These are phyloP conservation scores for Pythium dissotocum DNA, from an alignment of 352 stramenopile genomes.

Conservation along the genomic window DNA sequence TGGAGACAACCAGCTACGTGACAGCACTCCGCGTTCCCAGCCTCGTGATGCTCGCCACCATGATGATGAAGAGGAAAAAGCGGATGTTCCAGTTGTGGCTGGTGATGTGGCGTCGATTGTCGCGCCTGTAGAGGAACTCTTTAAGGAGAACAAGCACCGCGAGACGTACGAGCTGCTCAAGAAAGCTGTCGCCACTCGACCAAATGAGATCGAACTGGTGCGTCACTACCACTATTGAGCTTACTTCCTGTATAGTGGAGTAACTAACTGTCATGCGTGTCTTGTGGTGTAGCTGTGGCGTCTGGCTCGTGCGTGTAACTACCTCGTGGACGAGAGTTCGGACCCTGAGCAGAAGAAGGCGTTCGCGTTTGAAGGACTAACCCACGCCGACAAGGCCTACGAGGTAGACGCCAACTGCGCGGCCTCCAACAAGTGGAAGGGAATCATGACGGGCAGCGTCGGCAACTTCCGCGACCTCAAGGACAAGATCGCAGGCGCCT, in stretches of 20 bases:
- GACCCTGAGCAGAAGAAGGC: slow-evolving; percentile 53
- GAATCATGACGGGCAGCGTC: slow-evolving; percentile 64
- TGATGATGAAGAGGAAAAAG: slow-evolving; percentile 45
- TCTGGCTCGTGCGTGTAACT: slow-evolving; percentile 60
- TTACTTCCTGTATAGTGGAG: too few species aligned
- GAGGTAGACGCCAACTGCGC: slow-evolving; percentile 44
- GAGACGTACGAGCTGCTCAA: slow-evolving; percentile 48
- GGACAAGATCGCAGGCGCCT: slow-evolving; percentile 69
- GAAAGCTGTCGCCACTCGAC: slow-evolving; percentile 35
- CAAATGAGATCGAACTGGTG: slow-evolving; percentile 54
- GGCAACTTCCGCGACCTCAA: slow-evolving; percentile 66
- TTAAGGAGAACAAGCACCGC: slow-evolving; percentile 44
- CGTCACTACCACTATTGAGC: not conserved
- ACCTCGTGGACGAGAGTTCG: slow-evolving; percentile 47
- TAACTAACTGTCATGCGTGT: not conserved
- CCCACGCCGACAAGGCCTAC: slow-evolving; percentile 55
- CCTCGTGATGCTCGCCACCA: not conserved
- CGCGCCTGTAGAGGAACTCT: slow-evolving; percentile 48
- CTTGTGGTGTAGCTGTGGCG: slow-evolving; percentile 50
- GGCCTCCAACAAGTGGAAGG: slow-evolving; percentile 75
- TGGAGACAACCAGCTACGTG: not conserved
- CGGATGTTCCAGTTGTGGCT: slow-evolving; percentile 8
- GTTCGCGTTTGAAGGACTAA: slow-evolving; percentile 54
- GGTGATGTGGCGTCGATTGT: slow-evolving; percentile 37
- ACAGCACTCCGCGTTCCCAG: not conserved